phyloP scores from a whole-genome alignment of 2,329 filamentous ascomycete genomes.

The Alternaria arborescens region DNA sequence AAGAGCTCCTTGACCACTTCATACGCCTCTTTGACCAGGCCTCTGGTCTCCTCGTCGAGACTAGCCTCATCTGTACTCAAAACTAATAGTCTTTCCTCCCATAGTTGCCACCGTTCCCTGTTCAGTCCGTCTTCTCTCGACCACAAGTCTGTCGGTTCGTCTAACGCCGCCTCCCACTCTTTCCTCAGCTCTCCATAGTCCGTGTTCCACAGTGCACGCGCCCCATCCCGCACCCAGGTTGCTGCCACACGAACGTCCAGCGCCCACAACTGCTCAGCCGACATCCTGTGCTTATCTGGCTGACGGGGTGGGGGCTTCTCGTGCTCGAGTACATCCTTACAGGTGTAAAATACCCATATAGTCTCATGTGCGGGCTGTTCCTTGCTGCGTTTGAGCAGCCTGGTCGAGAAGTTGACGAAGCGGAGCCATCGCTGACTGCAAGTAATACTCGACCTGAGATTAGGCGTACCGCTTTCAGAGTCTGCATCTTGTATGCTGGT shows the following conservation, averaged over 20 bases:
- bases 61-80: not conserved
- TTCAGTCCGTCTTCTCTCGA: conserved; percentile 1
- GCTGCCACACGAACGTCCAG: conserved; percentile 10
- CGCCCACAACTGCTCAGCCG: not conserved
- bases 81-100: conserved; percentile 3
- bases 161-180: not conserved
- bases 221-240: conserved; percentile 9
- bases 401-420: not conserved
- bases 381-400: not conserved
- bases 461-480: not conserved
- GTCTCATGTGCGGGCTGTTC: not conserved
- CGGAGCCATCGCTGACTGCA: not conserved
- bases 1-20: not conserved
- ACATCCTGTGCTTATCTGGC: not conserved
- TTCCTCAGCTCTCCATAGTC: not conserved
- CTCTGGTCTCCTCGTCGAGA: not conserved
- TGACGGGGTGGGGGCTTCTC: not conserved
- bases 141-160: conserved; percentile 3
- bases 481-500: not conserved
- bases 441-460: not conserved
- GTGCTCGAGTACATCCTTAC: not conserved
- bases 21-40: not conserved
- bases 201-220: not conserved
- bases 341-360: not conserved
- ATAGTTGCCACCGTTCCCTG: conserved; percentile 6